Evolutionary conservation across 192 early-diverging fungal species (phyloP), one percentile per base, ranked within the genome.

Genomic region (Funneliformis geosporum): DNA sequence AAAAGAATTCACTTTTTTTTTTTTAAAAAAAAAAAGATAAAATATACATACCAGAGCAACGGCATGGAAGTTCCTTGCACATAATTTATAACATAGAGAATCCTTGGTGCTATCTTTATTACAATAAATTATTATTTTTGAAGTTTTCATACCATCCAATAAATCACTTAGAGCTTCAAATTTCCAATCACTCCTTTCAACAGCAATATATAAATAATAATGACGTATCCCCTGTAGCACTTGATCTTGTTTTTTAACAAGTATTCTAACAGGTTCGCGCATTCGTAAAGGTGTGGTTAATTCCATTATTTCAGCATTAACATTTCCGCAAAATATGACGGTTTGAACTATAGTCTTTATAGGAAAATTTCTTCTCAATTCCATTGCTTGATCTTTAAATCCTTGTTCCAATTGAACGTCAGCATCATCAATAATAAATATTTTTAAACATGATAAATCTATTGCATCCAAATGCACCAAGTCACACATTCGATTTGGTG

Each of bases 131-230:
- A 99, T 96, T 43, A 97, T 97, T 90, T 98, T 97, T 79, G 97
- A 96, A 85, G 98, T 96, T 79, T 93, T 98, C 84, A 99, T 91
- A 65, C 96, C 97, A 83, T 99, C 96, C 90, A 99, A 99, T 78
- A 99, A 87, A 87, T 99, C 98, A 83, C 94, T 96, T 72, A 99
- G 90, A 61, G 98, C 99, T 86, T 98, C 97, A 79, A 98, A 89
- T 89, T 99, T 99, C 97, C 94, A 99, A 73, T 99, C 97, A 86
- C 98, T 97, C 90, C 97, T 95, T 87, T 99, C 98, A 64, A 99
- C 97, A 69, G 94, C 93, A 80, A 99, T 92, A 89, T 93, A 99
- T 90, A 98, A 98, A 87, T 99, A 55, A 55, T 55, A 55, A 21
- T 55, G 50, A 55, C 50, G 50, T 16, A 93, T 92, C 92, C 95